Conservation (phyloP, 2,329 filamentous ascomycete species). For the Colletotrichum sp. region DNA sequence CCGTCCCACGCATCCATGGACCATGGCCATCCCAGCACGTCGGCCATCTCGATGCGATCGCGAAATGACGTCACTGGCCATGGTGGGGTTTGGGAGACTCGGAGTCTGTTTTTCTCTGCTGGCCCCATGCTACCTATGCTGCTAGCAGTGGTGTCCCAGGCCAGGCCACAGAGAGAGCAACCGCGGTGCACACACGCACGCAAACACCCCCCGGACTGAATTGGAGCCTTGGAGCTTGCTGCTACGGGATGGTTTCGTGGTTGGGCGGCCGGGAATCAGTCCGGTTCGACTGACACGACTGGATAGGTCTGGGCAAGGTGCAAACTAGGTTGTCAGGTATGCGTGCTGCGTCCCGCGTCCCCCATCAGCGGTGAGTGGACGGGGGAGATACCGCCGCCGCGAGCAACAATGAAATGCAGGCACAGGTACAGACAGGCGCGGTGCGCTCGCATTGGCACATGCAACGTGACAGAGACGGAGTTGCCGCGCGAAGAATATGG, state of each 20-base stretch:
- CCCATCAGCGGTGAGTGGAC: neutral
- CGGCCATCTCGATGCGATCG: slow-evolving; percentile 18
- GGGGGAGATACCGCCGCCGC: neutral
- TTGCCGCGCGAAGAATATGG: neutral
- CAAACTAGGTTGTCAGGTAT: neutral
- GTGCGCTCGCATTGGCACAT: neutral
- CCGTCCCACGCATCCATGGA: neutral
- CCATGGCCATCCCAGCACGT: neutral
- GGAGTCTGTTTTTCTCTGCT: neutral
- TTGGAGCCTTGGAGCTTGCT: neutral
- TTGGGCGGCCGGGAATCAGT: neutral
- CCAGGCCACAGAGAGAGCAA: neutral
- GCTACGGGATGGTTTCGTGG: neutral
- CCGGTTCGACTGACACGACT: neutral
- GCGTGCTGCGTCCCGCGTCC: neutral
- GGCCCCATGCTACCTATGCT: neutral
- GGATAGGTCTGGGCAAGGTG: neutral
- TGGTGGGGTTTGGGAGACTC: neutral
- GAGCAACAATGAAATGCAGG: neutral
- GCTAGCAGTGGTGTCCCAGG: neutral
- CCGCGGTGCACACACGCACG: neutral
- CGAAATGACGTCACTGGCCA: slow-evolving; percentile 10
- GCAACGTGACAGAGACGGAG: neutral
- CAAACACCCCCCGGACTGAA: neutral
- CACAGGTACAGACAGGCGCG: neutral